Conservation (phyloP, 2,329 filamentous ascomycete species). For the Aaosphaeria pasadenensis region DNA sequence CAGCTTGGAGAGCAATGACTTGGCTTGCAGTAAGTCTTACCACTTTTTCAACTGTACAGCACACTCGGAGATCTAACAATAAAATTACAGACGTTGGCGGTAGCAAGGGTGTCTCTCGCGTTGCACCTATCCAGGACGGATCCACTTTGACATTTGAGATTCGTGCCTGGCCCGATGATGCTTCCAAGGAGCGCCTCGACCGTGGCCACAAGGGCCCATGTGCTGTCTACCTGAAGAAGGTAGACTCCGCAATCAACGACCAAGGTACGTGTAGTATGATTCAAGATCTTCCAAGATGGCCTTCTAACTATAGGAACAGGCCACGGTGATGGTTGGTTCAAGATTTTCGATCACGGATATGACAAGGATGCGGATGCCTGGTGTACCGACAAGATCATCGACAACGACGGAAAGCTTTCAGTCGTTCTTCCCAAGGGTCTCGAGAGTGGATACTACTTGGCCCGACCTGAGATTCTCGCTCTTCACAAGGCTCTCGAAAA, state of each 20-base stretch:
- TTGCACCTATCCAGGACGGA: conserved; percentile 48
- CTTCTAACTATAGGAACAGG: conserved; percentile 10
- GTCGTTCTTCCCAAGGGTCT: conserved; percentile 61
- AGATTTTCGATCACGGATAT: conserved; percentile 70
- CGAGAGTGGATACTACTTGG: conserved; percentile 66
- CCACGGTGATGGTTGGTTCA: conserved; percentile 70
- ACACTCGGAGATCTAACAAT: conserved; percentile 8
- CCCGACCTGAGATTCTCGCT: conserved; percentile 67
- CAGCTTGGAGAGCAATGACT: conserved; percentile 57
- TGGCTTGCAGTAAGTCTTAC: conserved; percentile 64
- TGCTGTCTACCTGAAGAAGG: conserved; percentile 70
- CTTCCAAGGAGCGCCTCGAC: conserved; percentile 57
- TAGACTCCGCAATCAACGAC: conserved; percentile 56
- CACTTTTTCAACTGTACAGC: neutral
- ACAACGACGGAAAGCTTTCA: conserved; percentile 61
- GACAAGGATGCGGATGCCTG: conserved; percentile 51
- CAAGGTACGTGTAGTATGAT: conserved; percentile 19
- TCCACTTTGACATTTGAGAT: conserved; percentile 65
- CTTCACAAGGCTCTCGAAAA: conserved; percentile 58
- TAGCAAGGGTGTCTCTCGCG: conserved; percentile 46
- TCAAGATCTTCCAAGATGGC: neutral
- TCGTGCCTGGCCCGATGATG: conserved; percentile 58
- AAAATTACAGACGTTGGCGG: conserved; percentile 44
- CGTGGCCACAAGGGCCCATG: conserved; percentile 65
- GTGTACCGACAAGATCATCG: conserved; percentile 69